Evolutionary conservation across 1,139 yeast genomes (phyloP).

Genomic region (Magnusiomyces ingens): DNA sequence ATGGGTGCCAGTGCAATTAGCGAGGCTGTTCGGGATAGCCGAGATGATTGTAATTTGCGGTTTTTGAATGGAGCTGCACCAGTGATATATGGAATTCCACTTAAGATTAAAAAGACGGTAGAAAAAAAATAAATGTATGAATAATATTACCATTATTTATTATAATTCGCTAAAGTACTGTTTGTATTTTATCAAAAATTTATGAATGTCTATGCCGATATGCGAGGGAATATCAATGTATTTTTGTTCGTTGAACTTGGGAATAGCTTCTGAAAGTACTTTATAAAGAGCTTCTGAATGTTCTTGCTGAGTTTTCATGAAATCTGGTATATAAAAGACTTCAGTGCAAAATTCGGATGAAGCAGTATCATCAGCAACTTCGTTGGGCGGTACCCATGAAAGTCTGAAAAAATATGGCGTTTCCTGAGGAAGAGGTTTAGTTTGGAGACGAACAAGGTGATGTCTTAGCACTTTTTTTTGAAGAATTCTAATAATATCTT

Average conservation of each 20-base stretch:
- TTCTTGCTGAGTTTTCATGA: background rate
- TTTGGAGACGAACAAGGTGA: constrained; percentile 1
- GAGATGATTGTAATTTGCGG: constrained; percentile 57
- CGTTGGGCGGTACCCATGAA: background rate
- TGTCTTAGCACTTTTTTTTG: background rate
- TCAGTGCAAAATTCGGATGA: background rate
- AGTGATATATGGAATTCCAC: constrained; percentile 69
- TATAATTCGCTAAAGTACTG: background rate
- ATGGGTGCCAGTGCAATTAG: constrained; percentile 32
- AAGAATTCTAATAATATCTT: background rate
- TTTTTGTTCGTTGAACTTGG: background rate
- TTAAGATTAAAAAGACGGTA: constrained; percentile 23
- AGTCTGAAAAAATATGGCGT: background rate
- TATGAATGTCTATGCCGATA: background rate
- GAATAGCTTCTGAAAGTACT: background rate
- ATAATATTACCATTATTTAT: background rate
- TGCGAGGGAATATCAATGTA: constrained; percentile 2
- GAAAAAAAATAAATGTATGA: background rate
- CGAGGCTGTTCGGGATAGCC: constrained; percentile 49
- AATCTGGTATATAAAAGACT: background rate
- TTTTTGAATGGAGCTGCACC: constrained; percentile 80
- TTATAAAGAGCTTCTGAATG: background rate
- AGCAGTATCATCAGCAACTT: background rate
- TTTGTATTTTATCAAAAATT: background rate
- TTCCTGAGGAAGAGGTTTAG: background rate